Base-by-base conservation (phyloP, 352 stramenopile genomes). In the Phytopythium helicoides region DNA sequence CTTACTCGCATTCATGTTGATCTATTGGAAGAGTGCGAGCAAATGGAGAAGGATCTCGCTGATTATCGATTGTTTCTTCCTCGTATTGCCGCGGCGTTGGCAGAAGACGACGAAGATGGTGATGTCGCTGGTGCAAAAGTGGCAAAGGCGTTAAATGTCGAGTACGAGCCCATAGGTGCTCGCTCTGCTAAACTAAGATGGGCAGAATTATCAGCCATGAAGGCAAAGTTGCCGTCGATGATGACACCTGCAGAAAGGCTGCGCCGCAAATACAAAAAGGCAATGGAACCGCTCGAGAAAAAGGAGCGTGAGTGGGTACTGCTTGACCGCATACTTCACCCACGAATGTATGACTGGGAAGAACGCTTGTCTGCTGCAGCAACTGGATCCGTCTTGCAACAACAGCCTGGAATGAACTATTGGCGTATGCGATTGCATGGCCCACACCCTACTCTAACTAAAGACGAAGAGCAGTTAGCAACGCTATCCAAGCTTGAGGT, bases 211-310 rank as follows among this genome's bases (percentile, higher is more conserved):
- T 83, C 80, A 3, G 82, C 80, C 4, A 80, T 91, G 63, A 88
- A 87, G 48, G 68, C 78, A 11, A 87, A 83, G 48, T 48, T 93
- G 9, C 80, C 80, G 4, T 91, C 78, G 3, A 87, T 89, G 71
- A 87, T 93, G 68, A 89, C 80, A 10, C 73, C 80, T 0, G 77
- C 80, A 0, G 77, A 93, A 52, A 62, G 78, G 14, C 54, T 93
- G 19, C 66, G 82, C 3, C 76, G 82, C 9, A 93, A 93, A 41
- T 93, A 93, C 76, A 93, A 89, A 49, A 89, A 86, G 52, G 74
- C 67, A 3, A 52, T 54, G 11, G 73, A 87, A 5, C 52, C 63
- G 19, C 53, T 93, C 3, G 69, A 87, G 25, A 87, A 89, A 53
- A 85, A 78, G 38, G 82, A 93, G 61, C 73, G 82, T 25, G 77